A percentile compares a stretch with the other conserved stretches of the same genome.
Conservation (phyloP, 1,139 yeast genomes). For the Candida glucosophila region DNA sequence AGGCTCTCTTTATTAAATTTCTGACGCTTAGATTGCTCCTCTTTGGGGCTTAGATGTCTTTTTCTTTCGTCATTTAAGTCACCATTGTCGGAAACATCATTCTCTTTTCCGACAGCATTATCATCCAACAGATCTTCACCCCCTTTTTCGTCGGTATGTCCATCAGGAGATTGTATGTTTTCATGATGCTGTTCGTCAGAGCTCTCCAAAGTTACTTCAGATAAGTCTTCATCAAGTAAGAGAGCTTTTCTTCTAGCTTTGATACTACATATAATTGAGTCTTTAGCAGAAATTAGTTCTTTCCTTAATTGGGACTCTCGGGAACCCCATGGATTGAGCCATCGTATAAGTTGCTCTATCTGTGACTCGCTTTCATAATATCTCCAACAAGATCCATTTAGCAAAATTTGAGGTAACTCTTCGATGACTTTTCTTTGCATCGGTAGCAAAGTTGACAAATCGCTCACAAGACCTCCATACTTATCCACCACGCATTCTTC, state of each 20-base stretch:
- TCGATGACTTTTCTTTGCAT: conserved; percentile 60
- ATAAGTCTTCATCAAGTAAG: conserved; percentile 30
- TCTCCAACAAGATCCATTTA: conserved; percentile 57
- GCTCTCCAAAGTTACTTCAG: conserved; percentile 14
- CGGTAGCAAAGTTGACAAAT: conserved; percentile 25
- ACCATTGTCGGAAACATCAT: conserved; percentile 13
- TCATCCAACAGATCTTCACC: conserved; percentile 7
- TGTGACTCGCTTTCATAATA: conserved; percentile 58
- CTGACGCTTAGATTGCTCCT: conserved; percentile 3
- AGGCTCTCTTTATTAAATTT: conserved; percentile 6
- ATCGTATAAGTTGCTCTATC: conserved; percentile 44
- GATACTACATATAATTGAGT: conserved; percentile 49
- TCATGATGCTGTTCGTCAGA: conserved; percentile 17
- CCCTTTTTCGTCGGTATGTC: conserved; percentile 9
- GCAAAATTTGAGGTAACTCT: conserved; percentile 50
- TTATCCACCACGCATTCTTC: conserved; percentile 23
- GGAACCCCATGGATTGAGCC: conserved; percentile 73
- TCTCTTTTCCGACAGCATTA: conserved; percentile 6
- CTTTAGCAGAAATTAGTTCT: conserved; percentile 49
- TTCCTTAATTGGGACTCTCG: conserved; percentile 63
- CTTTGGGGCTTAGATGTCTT: conserved; percentile 8
- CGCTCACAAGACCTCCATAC: conserved; percentile 32
- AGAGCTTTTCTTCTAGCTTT: conserved; percentile 50
- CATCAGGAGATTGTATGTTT: conserved; percentile 12
- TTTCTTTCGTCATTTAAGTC: conserved; percentile 10